These are phyloP conservation scores for Sherardia arvensis DNA, from an alignment of 257 asterid species.

Conservation along the genomic window DNA sequence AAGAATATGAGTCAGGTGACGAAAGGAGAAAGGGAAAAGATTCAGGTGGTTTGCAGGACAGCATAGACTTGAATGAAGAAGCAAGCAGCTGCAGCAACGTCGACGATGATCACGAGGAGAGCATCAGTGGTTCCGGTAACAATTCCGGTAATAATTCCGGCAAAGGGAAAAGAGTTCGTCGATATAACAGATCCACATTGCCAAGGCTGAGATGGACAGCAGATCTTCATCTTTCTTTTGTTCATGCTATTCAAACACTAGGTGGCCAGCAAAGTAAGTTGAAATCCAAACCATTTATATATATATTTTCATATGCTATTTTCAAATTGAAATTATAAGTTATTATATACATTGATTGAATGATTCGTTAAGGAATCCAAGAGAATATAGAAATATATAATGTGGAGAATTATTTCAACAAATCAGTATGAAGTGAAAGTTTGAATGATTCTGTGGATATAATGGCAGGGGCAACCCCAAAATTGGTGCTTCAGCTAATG, in stretches of 20 bases:
- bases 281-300: too few relatives aligned
- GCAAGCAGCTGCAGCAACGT: conserved; percentile 19
- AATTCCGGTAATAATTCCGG: too few relatives aligned
- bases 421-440: too few relatives aligned
- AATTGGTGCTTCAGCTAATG: conserved; percentile 89
- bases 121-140: conserved; percentile 8
- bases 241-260: conserved; percentile 73
- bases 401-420: background rate
- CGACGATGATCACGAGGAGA: conserved; percentile 9
- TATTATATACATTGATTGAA: too few relatives aligned
- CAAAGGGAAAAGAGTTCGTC: conserved; percentile 46
- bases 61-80: conserved; percentile 64
- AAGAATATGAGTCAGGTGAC: conserved; percentile 5
- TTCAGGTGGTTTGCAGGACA: conserved; percentile 20
- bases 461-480: conserved; percentile 84
- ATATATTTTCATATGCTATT: too few relatives aligned
- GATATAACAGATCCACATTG: conserved; percentile 65
- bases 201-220: conserved; percentile 97
- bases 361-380: too few relatives aligned
- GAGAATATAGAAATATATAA: too few relatives aligned
- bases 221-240: conserved; percentile 76
- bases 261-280: conserved; percentile 96
- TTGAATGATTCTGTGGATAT: background rate
- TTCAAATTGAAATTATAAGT: too few relatives aligned
- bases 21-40: background rate